These are phyloP conservation scores for Chernovozyma sophiae-reginae DNA, from an alignment of 1,139 yeast species.

Conservation along the genomic window DNA sequence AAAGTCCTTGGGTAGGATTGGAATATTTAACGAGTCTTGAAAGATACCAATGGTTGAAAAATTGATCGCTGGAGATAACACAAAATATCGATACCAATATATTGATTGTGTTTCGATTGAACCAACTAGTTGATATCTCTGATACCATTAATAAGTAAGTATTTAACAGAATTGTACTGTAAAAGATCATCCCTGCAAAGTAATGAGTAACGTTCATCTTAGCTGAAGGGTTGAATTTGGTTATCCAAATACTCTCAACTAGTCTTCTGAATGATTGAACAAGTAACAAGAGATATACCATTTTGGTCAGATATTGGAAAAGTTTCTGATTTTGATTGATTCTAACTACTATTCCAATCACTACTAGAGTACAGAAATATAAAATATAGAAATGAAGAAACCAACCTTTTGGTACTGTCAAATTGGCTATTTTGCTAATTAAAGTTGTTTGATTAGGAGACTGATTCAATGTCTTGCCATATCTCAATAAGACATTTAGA, in stretches of 20 bases:
- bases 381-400: conserved; percentile 46
- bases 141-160: not conserved
- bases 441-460: not conserved
- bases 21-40: conserved; percentile 63
- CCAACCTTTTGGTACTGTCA: conserved; percentile 47
- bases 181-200: conserved; percentile 67
- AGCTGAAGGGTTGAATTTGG: conserved; percentile 45
- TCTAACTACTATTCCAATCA: not conserved
- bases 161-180: conserved; percentile 19
- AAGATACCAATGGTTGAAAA: conserved; percentile 53
- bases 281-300: conserved; percentile 14
- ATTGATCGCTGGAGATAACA: conserved; percentile 53
- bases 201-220: conserved; percentile 76
- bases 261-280: conserved; percentile 65
- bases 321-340: not conserved
- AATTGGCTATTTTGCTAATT: conserved; percentile 6
- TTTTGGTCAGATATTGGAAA: not conserved
- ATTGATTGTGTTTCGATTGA: not conserved
- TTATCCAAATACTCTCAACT: conserved; percentile 53
- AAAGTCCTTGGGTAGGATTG: conserved; percentile 52
- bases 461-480: conserved; percentile 16
- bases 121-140: not conserved
- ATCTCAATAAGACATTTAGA: conserved; percentile 14
- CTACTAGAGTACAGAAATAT: conserved; percentile 15
- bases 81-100: conserved; percentile 27